Percentiles rank a stretch among this genome's conserved stretches.
Evolutionary conservation across 179 eudicot species (phyloP).

Genomic region (Gypsophila paniculata): DNA sequence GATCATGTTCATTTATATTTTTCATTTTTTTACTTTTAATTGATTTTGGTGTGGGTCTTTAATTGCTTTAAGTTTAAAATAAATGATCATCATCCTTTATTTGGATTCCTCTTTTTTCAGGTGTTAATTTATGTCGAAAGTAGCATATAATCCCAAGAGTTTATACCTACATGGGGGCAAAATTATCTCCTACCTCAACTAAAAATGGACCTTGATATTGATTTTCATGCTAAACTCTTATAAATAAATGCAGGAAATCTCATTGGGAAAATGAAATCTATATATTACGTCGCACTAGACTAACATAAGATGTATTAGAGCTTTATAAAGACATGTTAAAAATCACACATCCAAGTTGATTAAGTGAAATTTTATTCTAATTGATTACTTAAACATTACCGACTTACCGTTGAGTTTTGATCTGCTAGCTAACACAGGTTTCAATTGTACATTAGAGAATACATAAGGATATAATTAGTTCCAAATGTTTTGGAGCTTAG

Average conservation of each 20-base stretch:
- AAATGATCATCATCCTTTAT: background rate
- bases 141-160: background rate
- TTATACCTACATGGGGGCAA: background rate
- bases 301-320: background rate
- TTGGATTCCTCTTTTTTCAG: background rate
- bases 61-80: background rate
- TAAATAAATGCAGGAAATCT: background rate
- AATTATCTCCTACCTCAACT: background rate
- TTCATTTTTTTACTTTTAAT: background rate
- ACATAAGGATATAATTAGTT: background rate
- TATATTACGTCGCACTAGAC: background rate
- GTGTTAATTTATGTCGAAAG: background rate
- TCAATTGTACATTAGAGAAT: background rate
- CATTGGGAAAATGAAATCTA: background rate
- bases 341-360: background rate
- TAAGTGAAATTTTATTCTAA: background rate
- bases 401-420: background rate
- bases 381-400: background rate
- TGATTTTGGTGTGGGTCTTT: background rate
- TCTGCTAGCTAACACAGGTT: background rate
- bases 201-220: background rate
- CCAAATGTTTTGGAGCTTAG: background rate
- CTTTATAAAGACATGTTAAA: background rate
- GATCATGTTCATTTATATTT: background rate
- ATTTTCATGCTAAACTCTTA: background rate